Conservation (phyloP, 2,329 filamentous ascomycete species). For the Fusarium coffeatum region DNA sequence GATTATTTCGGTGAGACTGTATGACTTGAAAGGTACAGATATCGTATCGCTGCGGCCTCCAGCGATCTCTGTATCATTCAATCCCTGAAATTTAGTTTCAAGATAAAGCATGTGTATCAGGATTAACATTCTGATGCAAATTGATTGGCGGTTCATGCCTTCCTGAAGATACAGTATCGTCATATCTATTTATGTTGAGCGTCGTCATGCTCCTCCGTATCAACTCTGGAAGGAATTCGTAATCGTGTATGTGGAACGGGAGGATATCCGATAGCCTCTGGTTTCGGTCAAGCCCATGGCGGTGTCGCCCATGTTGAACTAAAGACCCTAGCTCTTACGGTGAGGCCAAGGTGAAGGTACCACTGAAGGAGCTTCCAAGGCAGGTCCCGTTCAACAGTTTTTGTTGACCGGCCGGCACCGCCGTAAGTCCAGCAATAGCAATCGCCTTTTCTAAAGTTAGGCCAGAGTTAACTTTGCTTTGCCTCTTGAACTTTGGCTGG, state of each 20-base stretch:
- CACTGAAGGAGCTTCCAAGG: conserved; percentile 29
- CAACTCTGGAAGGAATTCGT: conserved; percentile 23
- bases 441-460: neutral
- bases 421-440: conserved; percentile 42
- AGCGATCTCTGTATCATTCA: conserved; percentile 3
- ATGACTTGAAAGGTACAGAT: neutral
- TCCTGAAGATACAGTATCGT: neutral
- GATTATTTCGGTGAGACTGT: neutral
- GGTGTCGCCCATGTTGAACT: conserved; percentile 22
- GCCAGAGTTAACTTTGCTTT: conserved; percentile 5
- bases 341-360: conserved; percentile 39
- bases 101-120: conserved; percentile 20
- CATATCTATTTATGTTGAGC: conserved; percentile 36
- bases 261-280: conserved; percentile 13
- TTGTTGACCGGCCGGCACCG: conserved; percentile 8
- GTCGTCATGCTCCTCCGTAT: conserved; percentile 11
- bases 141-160: conserved; percentile 17
- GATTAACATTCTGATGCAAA: neutral
- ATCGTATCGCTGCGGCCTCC: conserved; percentile 4
- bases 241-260: conserved; percentile 17
- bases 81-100: conserved; percentile 3
- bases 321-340: conserved; percentile 24
- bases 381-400: conserved; percentile 40
- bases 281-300: conserved; percentile 26
- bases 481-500: conserved; percentile 5